phyloP scores from a whole-genome alignment of 495 filamentous ascomycete species.

The Tuber microsphaerosporum region DNA sequence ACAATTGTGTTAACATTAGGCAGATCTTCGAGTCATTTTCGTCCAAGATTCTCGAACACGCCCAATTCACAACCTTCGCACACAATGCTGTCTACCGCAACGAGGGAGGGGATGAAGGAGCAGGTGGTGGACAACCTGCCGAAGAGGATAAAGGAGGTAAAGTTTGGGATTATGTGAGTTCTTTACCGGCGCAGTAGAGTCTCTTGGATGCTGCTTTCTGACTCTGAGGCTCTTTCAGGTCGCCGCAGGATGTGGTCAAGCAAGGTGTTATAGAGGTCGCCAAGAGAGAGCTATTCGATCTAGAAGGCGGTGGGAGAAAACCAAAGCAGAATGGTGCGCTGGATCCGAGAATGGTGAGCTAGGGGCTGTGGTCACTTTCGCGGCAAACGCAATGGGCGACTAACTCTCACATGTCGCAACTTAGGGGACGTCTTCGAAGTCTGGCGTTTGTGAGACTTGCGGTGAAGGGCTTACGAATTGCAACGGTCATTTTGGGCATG shows the following conservation, averaged over 20 bases:
- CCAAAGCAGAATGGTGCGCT: conserved; percentile 74
- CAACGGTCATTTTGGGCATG: conserved; percentile 91
- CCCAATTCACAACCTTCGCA: background rate
- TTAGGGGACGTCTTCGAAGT: conserved; percentile 76
- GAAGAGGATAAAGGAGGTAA: conserved; percentile 83
- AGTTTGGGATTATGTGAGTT: conserved; percentile 82
- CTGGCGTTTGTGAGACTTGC: conserved; percentile 71
- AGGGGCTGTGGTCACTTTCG: conserved; percentile 9
- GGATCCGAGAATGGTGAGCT: conserved; percentile 63
- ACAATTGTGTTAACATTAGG: background rate
- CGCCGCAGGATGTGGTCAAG: conserved; percentile 84
- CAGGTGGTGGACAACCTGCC: conserved; percentile 81
- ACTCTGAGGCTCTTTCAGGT: conserved; percentile 47
- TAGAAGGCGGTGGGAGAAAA: conserved; percentile 57
- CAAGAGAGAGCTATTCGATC: conserved; percentile 81
- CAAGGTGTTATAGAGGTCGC: conserved; percentile 90
- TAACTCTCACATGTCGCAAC: conserved; percentile 8
- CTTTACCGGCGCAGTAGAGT: background rate
- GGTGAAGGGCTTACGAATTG: conserved; percentile 66
- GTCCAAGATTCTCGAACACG: background rate
- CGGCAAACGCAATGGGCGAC: background rate
- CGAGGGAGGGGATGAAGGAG: conserved; percentile 54
- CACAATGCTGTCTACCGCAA: conserved; percentile 32
- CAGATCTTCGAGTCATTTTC: background rate
- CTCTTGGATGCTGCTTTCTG: conserved; percentile 22